These are phyloP conservation scores for Lyophyllum decastes DNA, from an alignment of 768 basidiomycete species.

Conservation along the genomic window DNA sequence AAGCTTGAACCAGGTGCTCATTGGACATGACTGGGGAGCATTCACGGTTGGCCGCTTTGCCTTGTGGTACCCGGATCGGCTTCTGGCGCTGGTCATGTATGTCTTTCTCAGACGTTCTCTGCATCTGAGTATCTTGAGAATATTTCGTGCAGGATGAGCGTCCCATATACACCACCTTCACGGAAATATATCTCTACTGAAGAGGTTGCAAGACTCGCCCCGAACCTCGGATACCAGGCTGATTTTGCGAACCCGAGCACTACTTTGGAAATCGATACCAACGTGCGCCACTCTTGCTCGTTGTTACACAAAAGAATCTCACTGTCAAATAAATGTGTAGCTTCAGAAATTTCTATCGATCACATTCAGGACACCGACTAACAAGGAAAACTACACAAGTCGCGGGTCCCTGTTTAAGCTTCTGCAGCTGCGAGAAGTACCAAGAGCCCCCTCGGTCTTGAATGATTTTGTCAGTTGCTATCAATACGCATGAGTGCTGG, in stretches of 20 bases:
- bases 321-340: conserved; percentile 24
- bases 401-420: conserved; percentile 29
- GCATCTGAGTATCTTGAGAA: conserved; percentile 1
- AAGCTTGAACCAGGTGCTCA: conserved; percentile 45
- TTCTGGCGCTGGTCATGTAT: conserved; percentile 62
- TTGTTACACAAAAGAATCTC: not conserved
- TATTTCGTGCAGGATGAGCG: conserved; percentile 51
- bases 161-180: conserved; percentile 67
- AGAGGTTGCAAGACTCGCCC: conserved; percentile 49
- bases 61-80: conserved; percentile 68
- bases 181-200: conserved; percentile 48
- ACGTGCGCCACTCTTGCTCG: conserved; percentile 38
- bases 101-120: conserved; percentile 18
- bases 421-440: conserved; percentile 15
- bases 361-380: conserved; percentile 23
- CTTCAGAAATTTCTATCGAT: conserved; percentile 38
- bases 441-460: conserved; percentile 21
- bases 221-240: conserved; percentile 67
- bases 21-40: conserved; percentile 86
- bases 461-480: conserved; percentile 19
- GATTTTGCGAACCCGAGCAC: conserved; percentile 60
- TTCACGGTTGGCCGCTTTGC: conserved; percentile 65
- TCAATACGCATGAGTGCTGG: not conserved
- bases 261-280: conserved; percentile 54
- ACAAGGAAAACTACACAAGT: conserved; percentile 19